Conservation (phyloP, 768 basidiomycete genomes). For the Leccinum variicolor region DNA sequence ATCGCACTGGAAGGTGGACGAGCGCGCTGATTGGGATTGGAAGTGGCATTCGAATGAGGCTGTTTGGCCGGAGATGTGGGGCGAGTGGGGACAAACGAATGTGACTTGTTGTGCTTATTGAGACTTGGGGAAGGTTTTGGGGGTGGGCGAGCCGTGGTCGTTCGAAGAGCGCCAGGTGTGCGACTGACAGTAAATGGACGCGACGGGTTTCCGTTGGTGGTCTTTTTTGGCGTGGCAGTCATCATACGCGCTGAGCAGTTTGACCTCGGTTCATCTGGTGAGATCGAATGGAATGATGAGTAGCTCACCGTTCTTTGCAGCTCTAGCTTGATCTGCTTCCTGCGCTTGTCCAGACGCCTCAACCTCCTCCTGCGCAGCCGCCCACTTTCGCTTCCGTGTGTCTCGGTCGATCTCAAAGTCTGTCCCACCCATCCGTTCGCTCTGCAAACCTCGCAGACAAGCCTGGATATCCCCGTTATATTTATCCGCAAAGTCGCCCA, state of each 20-base stretch:
- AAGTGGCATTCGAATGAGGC: slow-evolving; percentile 4
- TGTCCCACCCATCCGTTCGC: slow-evolving; percentile 54
- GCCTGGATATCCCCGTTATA: slow-evolving; percentile 75
- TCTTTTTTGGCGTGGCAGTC: slow-evolving; percentile 52
- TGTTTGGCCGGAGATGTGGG: slow-evolving; percentile 54
- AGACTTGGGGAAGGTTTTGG: slow-evolving; percentile 35
- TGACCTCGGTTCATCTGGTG: background rate
- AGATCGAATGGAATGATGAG: background rate
- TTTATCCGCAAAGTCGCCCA: slow-evolving; percentile 76
- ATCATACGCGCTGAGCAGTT: slow-evolving; percentile 39
- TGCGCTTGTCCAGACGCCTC: slow-evolving; percentile 36
- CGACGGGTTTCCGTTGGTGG: slow-evolving; percentile 38
- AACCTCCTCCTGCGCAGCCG: slow-evolving; percentile 55
- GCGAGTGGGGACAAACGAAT: slow-evolving; percentile 31
- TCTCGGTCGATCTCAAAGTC: slow-evolving; percentile 60
- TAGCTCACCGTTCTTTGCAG: slow-evolving; percentile 54
- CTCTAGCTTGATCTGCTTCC: slow-evolving; percentile 32
- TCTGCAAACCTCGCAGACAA: slow-evolving; percentile 65
- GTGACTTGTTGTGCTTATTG: slow-evolving; percentile 29
- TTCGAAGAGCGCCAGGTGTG: slow-evolving; percentile 39
- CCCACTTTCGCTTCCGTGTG: slow-evolving; percentile 76
- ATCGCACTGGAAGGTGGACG: slow-evolving; percentile 57
- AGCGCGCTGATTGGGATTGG: slow-evolving; percentile 19
- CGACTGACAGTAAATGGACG: slow-evolving; percentile 40
- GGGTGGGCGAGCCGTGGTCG: slow-evolving; percentile 26